Conservation (phyloP, 352 stramenopile species). For the Aphanomyces stellatus region DNA sequence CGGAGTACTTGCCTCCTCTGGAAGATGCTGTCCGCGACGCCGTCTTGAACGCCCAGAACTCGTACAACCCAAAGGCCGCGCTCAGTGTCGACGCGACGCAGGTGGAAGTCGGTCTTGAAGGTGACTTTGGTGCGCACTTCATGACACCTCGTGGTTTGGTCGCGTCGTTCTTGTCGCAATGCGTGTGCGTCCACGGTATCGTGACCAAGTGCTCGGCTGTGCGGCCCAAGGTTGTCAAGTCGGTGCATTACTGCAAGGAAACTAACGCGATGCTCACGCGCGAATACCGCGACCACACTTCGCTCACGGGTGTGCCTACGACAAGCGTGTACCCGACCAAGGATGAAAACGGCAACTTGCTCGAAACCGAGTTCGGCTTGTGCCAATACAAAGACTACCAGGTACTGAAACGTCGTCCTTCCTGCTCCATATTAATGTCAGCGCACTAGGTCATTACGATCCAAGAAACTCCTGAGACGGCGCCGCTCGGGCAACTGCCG, state of each 20-base stretch:
- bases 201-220: constrained; percentile 97
- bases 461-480: constrained; percentile 95
- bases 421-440: background rate
- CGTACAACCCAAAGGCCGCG: constrained; percentile 30
- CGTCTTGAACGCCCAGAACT: constrained; percentile 17
- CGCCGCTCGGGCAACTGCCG: constrained; percentile 96
- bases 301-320: constrained; percentile 83
- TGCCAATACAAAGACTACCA: constrained; percentile 99
- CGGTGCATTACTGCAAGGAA: constrained; percentile 96
- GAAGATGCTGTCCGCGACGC: constrained; percentile 33
- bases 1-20: constrained; percentile 78
- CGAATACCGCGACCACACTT: constrained; percentile 97
- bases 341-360: constrained; percentile 92
- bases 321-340: constrained; percentile 91
- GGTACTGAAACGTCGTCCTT: constrained; percentile 53
- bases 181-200: constrained; percentile 99
- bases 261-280: constrained; percentile 89
- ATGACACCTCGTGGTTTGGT: constrained; percentile 91
- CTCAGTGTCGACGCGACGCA: constrained; percentile 78
- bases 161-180: constrained; percentile 84
- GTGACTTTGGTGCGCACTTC: constrained; percentile 89
- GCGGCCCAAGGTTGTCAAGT: constrained; percentile 96
- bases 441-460: constrained; percentile 56
- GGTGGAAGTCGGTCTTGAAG: constrained; percentile 87
- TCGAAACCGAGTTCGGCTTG: constrained; percentile 98